Evolutionary conservation across 257 asterid species (phyloP), one percentile per base, ranked within the genome.

Genomic region (Lavandula angustifolia): DNA sequence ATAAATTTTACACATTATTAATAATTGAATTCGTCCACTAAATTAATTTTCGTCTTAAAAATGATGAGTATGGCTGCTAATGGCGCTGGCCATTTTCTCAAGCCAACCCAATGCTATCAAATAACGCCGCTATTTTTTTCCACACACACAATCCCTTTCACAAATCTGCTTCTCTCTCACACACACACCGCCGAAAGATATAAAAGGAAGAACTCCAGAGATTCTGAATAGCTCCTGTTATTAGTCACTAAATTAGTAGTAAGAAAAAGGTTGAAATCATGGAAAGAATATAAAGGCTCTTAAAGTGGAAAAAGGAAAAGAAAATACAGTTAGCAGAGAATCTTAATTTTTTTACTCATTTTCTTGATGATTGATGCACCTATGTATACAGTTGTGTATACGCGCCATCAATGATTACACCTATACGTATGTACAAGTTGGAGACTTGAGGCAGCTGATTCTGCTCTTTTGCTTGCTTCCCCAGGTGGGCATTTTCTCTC

Each of bases 321-420:
- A 22, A 12, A 14, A 8, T 59, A 59, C 55, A 69, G 72, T 62
- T 62, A 54, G 46, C 67, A 66, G 72, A 76, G 85, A 76, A 70
- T 80, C 82, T 71, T 61, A 27, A 47, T 70, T 76, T 70, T 44
- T 22, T 48, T 33, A 51, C 48, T 35, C 62, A 9, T 37, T 40
- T 29, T 53, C 61, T 64, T 54, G 44, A 68, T 72, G 49, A 68
- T 68, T 47, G 59, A 66, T 52, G n/a, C 67, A 70, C 68, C 61
- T 70, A 48, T 66, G 56, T 37, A 51, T 33, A 76, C 76, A 78
- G 75, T 70, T 73, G 78, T 75, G 70, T 38, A 67, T 73, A 73
- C 75, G 79, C 58, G 81, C 64, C 80, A 66, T 64, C 80, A 65
- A 64, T 81, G 60, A 74, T 73, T 76, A 68, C 78, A 80, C 61